Base-by-base conservation (phyloP, 2,329 filamentous ascomycete species). In the Malbranchea cinnamomea region DNA sequence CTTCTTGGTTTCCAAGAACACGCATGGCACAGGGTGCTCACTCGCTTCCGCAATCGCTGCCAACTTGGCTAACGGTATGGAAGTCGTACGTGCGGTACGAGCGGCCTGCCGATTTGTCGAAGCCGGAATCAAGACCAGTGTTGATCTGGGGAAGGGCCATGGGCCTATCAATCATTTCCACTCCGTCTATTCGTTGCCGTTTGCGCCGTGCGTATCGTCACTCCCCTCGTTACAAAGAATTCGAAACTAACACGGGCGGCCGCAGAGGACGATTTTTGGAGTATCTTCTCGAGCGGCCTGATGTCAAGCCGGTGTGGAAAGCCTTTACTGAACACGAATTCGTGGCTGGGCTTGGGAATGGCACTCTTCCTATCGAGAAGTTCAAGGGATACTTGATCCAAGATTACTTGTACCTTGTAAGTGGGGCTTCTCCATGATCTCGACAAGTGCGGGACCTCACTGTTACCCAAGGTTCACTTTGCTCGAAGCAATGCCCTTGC, bases 21-120 rank as follows among this genome's bases (percentile, higher is more conserved):
- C 87, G 0, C 89, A 98, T 46, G 89, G 89, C 1, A 95, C 89
- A 0, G 89, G 89, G 3, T 98, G 89, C 49, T 91, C 84, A 6
- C 66, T 95, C 36, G 89, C 89, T 23, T 93, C 72, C 23, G 72
- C 73, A 4, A 73, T 78, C 41, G 70, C 73, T 2, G 72, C 67
- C 31, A 74, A 75, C 37, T 52, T 78, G 9, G 67, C 69, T 3
- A 50, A 49, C 3, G 65, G 63, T 0, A 56, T 63, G 37, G 48
- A 53, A 26, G 49, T 71, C 31, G 47, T 52, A 8, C 53, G 58
- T 32, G 67, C 71, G 8, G 64, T 74, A 3, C 59, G 59, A 26
- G 54, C 56, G 34, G 71, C 68, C 2, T 68, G 70, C 31, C 59
- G 59, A 15, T 78, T 74, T 41, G 62, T 78, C 18, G 66, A 72